phyloP scores from a whole-genome alignment of 2,329 filamentous ascomycete species.

The Exophiala mesophila region DNA sequence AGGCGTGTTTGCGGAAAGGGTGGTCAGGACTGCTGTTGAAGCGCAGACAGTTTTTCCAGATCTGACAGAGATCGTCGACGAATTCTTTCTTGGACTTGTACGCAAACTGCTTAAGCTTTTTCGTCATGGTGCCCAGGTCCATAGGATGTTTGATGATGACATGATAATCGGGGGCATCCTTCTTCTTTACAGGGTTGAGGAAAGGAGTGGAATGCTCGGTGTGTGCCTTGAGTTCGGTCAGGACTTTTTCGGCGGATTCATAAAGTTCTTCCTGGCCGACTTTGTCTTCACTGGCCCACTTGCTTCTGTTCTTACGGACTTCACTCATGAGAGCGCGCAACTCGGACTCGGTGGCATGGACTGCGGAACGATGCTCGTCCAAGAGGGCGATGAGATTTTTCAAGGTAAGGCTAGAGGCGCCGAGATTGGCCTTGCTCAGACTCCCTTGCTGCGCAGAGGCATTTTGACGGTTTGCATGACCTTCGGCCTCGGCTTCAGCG shows the following conservation, averaged over 20 bases:
- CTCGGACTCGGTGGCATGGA: slow-evolving; percentile 88
- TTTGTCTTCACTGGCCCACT: slow-evolving; percentile 97
- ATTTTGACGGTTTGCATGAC: slow-evolving; percentile 41
- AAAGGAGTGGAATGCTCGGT: slow-evolving; percentile 98
- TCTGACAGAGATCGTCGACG: slow-evolving; percentile 84
- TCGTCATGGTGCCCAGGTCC: slow-evolving; percentile 97
- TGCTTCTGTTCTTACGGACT: slow-evolving; percentile 94
- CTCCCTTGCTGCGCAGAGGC: slow-evolving; percentile 73
- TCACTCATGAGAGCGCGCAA: slow-evolving; percentile 91
- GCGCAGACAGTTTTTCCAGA: slow-evolving; percentile 94
- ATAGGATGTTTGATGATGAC: slow-evolving; percentile 77
- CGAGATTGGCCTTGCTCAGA: slow-evolving; percentile 87
- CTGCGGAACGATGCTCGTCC: slow-evolving; percentile 84
- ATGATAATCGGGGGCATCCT: slow-evolving; percentile 94
- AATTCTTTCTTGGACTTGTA: slow-evolving; percentile 94
- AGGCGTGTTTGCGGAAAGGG: slow-evolving; percentile 83
- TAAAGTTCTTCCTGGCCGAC: slow-evolving; percentile 97
- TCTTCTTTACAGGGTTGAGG: slow-evolving; percentile 88
- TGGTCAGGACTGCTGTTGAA: slow-evolving; percentile 91
- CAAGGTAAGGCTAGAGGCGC: slow-evolving; percentile 88
- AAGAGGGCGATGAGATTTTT: slow-evolving; percentile 97
- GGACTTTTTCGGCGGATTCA: slow-evolving; percentile 91
- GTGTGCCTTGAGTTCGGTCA: slow-evolving; percentile 94
- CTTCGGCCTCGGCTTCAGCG: slow-evolving; percentile 89
- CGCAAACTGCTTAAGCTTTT: slow-evolving; percentile 77